Percentiles rank a stretch among this genome's conserved stretches.
These are phyloP conservation scores for Pichia sp. DNA, from an alignment of 1,139 yeast genomes.

Conservation along the genomic window DNA sequence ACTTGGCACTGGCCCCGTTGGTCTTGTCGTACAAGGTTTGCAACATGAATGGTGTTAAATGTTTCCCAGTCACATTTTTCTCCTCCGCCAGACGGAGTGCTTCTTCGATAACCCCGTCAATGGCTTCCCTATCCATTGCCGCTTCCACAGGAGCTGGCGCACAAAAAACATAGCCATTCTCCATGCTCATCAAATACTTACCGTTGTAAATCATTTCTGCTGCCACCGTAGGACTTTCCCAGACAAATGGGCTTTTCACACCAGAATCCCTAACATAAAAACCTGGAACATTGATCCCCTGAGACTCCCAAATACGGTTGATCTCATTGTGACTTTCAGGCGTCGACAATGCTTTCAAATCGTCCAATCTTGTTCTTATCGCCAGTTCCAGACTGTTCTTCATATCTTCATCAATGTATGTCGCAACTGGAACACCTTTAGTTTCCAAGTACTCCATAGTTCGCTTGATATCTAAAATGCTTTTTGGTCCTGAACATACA, in stretches of 20 bases:
- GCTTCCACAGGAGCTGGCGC: conserved; percentile 71
- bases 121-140: conserved; percentile 54
- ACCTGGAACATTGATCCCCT: conserved; percentile 62
- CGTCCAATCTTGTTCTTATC: conserved; percentile 10
- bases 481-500: conserved; percentile 88
- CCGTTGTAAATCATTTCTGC: conserved; percentile 59
- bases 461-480: conserved; percentile 72
- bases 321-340: conserved; percentile 5
- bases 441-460: conserved; percentile 88
- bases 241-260: conserved; percentile 62
- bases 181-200: conserved; percentile 44
- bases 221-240: conserved; percentile 49
- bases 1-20: conserved; percentile 61
- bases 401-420: conserved; percentile 28
- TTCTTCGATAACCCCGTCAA: conserved; percentile 50
- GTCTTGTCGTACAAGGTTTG: conserved; percentile 62
- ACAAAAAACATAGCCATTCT: conserved; percentile 73
- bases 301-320: conserved; percentile 12
- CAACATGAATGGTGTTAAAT: conserved; percentile 73
- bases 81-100: conserved; percentile 58
- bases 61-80: conserved; percentile 61
- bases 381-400: conserved; percentile 23
- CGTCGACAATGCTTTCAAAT: background rate
- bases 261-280: conserved; percentile 79
- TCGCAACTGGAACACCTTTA: conserved; percentile 64